Evolutionary conservation across 345 rosid species (phyloP), one percentile per base, ranked within the genome.

Genomic region (Carallia pectinifolia): DNA sequence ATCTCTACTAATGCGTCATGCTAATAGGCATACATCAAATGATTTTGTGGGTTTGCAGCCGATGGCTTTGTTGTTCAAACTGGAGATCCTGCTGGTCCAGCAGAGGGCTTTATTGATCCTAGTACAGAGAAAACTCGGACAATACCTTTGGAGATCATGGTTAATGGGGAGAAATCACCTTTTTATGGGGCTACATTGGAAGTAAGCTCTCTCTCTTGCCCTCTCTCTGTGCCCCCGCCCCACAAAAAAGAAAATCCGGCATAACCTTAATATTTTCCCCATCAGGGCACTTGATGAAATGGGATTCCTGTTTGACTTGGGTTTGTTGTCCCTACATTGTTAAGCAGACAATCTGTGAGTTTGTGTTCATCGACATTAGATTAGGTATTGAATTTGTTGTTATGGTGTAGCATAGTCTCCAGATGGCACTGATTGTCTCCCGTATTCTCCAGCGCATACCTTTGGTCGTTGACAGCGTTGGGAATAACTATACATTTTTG

Each of bases 21-120:
- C 64, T 55, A 23, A 0, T 16, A 3, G n/a, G 44, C 10, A 7
- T 47, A 54, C 39, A 56, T 30, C 12, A n/a, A 18, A 69, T 10
- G 50, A 44, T 44, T 44, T 12, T 10, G 16, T 44, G 50, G 50
- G 50, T 44, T 65, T 79, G 82, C 90, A 95, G 99, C 97, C 76
- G 99, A 95, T 85, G 99, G 99, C 27, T 95, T 95, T 78, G 99
- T 95, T 69, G 97, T 95, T 55, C 99, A 95, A 81, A 95, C 97
- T 9, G 97, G 97, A 58, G 99, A 95, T 87, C 99, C 99, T n/a
- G 93, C 85, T 59, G 99, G 99, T 66, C 99, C 97, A 37, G 93
- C 97, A 0, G 97, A 90, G 67, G 96, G 97, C 65, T 95, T 95
- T 74, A 89, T 90, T 58, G 99, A 92, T 79, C 97, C 99, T 47